Evolutionary conservation across 176 grass and related monocot species (phyloP), one percentile per base, ranked within the genome.

Genomic region (Olyra latifolia): DNA sequence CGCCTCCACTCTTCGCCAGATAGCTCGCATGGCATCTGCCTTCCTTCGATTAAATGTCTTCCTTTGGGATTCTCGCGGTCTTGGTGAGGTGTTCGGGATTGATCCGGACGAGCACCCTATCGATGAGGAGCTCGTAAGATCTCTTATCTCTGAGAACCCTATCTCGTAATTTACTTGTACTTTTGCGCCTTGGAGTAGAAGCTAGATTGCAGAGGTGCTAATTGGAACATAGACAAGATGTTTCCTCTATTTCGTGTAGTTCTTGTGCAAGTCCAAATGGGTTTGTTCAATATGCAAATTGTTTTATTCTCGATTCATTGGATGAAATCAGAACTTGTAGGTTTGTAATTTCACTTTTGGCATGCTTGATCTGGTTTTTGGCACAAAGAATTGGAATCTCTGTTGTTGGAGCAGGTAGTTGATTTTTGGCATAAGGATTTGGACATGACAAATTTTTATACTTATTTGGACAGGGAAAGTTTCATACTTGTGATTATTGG

Each of bases 101-200:
- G 82, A 93, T 61, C 90, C 92, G 58, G 92, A 93, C 4, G 82
- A 93, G 47, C 96, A 99, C 62, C 90, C 92, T 55, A 89, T 99
- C 47, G 85, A 15, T n/a, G 93, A 95, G 84, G 96, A 99, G 42
- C 85, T 91, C 66, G 96, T 95, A 83, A 89, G 92, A 49, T 45
- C 32, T 81, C 46, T 56, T 67, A 22, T 49, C 42, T 66, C 38
- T 13, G 10, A 74, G 17, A 30, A 55, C 58, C 28, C 39, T 44
- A 35, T 25, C 4, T 75, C 35, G 54, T 44, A 25, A 17, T 42
- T 64, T 0, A 53, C 7, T 54, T 4, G 35, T 17, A 43, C 72
- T 71, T 32, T 52, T 54, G 15, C 0, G 7, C 41, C 17, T 42
- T 72, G 75, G 15, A 73, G 22, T 43, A 71, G 32, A 69, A 30